These are phyloP conservation scores for Lanmaoa pseudosensibilis DNA, from an alignment of 768 basidiomycete species.

Conservation along the genomic window DNA sequence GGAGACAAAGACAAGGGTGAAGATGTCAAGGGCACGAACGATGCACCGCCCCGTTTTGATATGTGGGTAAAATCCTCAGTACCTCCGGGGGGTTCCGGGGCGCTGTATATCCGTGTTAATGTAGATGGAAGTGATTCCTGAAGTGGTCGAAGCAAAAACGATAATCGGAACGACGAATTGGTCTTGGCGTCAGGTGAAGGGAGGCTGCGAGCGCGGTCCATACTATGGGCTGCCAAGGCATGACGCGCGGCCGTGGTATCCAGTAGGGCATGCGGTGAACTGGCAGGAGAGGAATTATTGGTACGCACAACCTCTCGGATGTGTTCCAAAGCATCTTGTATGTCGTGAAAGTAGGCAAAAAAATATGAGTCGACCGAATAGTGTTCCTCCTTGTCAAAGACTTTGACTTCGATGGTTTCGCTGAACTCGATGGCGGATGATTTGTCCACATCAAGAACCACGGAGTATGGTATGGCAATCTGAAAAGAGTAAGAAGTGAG, in stretches of 20 bases:
- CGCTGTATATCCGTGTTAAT: conserved; percentile 32
- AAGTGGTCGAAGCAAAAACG: conserved; percentile 67
- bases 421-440: conserved; percentile 92
- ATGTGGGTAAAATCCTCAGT: conserved; percentile 74
- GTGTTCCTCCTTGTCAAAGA: conserved; percentile 75
- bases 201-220: conserved; percentile 43
- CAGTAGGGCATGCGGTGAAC: conserved; percentile 39
- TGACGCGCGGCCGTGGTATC: conserved; percentile 58
- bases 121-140: conserved; percentile 51
- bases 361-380: conserved; percentile 86
- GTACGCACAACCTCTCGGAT: conserved; percentile 76
- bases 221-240: conserved; percentile 21
- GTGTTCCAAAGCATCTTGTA: conserved; percentile 71
- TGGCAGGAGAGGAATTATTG: conserved; percentile 39
- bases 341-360: conserved; percentile 91
- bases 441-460: conserved; percentile 84
- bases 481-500: conserved; percentile 25
- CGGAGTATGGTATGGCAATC: conserved; percentile 94
- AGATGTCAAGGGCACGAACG: conserved; percentile 62
- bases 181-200: conserved; percentile 35
- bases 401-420: conserved; percentile 93
- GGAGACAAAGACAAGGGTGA: conserved; percentile 32
- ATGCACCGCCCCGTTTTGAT: conserved; percentile 50
- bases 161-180: conserved; percentile 57
- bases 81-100: conserved; percentile 37